These are phyloP conservation scores for Hypoxylon sp. DNA, from an alignment of 2,329 filamentous ascomycete genomes.

Conservation along the genomic window DNA sequence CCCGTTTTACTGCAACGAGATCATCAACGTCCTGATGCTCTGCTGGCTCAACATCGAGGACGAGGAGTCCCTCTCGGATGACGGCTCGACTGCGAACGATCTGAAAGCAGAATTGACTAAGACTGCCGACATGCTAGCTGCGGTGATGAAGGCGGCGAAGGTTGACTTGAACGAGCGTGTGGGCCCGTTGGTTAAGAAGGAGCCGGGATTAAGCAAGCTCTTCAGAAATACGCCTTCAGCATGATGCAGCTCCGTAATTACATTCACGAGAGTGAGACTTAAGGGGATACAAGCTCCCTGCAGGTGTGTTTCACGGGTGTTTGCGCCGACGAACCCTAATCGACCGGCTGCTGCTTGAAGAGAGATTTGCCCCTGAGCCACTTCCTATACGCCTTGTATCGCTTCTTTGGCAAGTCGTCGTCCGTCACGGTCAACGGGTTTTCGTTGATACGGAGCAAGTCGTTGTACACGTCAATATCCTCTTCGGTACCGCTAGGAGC, in stretches of 20 bases:
- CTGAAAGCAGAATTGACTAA: conserved; percentile 56
- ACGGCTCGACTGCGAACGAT: conserved; percentile 32
- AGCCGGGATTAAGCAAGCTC: conserved; percentile 55
- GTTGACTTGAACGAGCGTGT: conserved; percentile 53
- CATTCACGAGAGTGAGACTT: neutral
- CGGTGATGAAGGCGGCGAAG: conserved; percentile 53
- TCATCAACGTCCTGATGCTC: conserved; percentile 73
- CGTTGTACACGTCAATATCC: conserved; percentile 80
- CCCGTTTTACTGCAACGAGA: conserved; percentile 71
- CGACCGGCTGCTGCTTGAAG: conserved; percentile 88
- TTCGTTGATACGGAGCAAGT: conserved; percentile 82
- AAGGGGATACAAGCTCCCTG: conserved; percentile 33
- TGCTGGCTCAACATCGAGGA: conserved; percentile 74
- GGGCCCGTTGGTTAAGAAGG: conserved; percentile 56
- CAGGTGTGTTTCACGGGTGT: conserved; percentile 47
- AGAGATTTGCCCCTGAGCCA: conserved; percentile 96
- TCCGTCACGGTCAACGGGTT: conserved; percentile 90
- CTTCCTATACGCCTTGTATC: conserved; percentile 96
- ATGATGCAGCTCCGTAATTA: neutral
- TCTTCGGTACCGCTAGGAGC: conserved; percentile 69
- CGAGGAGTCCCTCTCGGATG: conserved; percentile 46
- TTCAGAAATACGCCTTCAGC: conserved; percentile 48
- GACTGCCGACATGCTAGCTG: conserved; percentile 56
- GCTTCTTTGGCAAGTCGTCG: conserved; percentile 90
- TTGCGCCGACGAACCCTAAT: conserved; percentile 58